Percentiles rank a stretch among this genome's conserved stretches.
Conservation (phyloP, 257 asterid species). For the Scutellaria baicalensis region DNA sequence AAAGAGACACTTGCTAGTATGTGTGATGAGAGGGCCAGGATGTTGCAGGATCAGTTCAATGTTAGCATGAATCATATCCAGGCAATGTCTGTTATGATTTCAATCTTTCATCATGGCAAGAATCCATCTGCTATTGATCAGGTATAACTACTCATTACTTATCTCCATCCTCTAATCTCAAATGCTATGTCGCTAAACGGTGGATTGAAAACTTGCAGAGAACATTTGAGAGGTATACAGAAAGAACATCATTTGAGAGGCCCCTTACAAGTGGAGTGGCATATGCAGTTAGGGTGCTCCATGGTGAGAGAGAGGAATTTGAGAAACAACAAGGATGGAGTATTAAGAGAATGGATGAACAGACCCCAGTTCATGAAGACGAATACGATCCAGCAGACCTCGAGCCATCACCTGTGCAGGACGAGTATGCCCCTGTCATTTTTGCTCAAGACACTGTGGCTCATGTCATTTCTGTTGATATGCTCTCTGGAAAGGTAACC, state of each 20-base stretch:
- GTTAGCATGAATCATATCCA: constrained; percentile 95
- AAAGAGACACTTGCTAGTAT: constrained; percentile 80
- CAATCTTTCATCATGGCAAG: constrained; percentile 86
- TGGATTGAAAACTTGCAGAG: constrained; percentile 31
- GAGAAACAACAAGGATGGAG: constrained; percentile 89
- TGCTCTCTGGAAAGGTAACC: constrained; percentile 94
- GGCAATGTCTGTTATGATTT: constrained; percentile 90
- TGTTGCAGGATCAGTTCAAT: constrained; percentile 97
- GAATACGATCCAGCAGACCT: constrained; percentile 62
- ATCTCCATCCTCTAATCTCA: neutral
- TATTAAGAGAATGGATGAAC: constrained; percentile 87
- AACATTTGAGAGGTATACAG: constrained; percentile 82
- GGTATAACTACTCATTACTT: constrained; percentile 26
- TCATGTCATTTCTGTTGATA: constrained; percentile 86
- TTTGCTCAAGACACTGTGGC: constrained; percentile 97
- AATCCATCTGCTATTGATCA: constrained; percentile 90
- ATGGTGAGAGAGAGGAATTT: constrained; percentile 66
- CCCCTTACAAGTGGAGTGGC: constrained; percentile 99
- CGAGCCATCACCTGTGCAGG: constrained; percentile 80
- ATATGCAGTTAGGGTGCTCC: constrained; percentile 90
- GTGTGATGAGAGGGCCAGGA: constrained; percentile 98
- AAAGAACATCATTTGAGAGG: constrained; percentile 88
- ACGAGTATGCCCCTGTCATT: constrained; percentile 93
- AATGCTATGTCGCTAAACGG: neutral
- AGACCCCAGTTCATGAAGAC: constrained; percentile 86